Conservation (phyloP, 768 basidiomycete species). For the Pisolithus orientalis region DNA sequence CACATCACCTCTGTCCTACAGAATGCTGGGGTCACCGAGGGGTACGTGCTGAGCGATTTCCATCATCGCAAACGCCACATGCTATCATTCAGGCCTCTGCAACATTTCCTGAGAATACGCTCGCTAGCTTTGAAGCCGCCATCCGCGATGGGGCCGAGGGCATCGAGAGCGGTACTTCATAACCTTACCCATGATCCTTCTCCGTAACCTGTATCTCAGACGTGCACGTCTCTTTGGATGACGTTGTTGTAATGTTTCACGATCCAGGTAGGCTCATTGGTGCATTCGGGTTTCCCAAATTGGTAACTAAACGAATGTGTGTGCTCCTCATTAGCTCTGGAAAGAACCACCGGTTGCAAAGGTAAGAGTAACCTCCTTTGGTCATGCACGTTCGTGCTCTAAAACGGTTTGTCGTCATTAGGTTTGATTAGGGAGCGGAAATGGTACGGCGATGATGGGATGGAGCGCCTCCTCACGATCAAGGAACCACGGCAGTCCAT, state of each 20-base stretch:
- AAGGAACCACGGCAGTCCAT: constrained; percentile 82
- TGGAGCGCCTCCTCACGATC: constrained; percentile 73
- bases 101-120: constrained; percentile 87
- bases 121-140: constrained; percentile 92
- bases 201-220: constrained; percentile 65
- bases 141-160: constrained; percentile 93
- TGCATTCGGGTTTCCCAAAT: constrained; percentile 14
- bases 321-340: constrained; percentile 40
- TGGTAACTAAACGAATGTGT: constrained; percentile 20
- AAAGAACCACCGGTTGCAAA: constrained; percentile 75
- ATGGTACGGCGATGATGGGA: constrained; percentile 67
- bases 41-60: constrained; percentile 40
- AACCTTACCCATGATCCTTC: constrained; percentile 27
- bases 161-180: constrained; percentile 90
- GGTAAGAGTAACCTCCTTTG: constrained; percentile 32
- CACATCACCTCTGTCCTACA: constrained; percentile 10
- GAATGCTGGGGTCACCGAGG: constrained; percentile 83
- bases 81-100: constrained; percentile 66
- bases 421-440: constrained; percentile 62
- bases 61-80: not conserved
- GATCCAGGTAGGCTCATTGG: constrained; percentile 58
- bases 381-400: constrained; percentile 20
- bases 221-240: constrained; percentile 89
- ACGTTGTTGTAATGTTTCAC: constrained; percentile 92
- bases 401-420: constrained; percentile 25